Percentiles rank a stretch among this genome's conserved stretches.
These are phyloP conservation scores for Solanum infundibuliforme DNA, from an alignment of 257 asterid genomes.

Conservation along the genomic window DNA sequence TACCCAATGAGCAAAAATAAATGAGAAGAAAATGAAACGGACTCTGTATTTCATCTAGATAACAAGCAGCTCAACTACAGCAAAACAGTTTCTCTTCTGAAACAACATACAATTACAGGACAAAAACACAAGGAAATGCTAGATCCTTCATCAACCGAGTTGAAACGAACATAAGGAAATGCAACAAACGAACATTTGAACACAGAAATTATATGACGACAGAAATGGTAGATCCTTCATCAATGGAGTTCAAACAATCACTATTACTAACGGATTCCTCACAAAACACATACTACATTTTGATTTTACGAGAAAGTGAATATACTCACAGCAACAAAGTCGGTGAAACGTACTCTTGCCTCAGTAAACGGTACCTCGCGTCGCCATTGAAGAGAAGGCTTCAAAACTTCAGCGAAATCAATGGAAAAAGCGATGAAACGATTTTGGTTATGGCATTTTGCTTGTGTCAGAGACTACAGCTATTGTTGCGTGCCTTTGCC, in stretches of 20 bases:
- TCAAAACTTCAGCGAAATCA: too few relatives aligned
- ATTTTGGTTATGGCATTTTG: background rate
- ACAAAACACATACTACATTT: background rate
- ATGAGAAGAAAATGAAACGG: background rate
- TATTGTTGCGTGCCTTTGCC: background rate
- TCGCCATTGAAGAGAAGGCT: background rate
- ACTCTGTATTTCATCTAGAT: background rate
- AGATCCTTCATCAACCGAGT: too few relatives aligned
- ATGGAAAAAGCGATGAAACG: too few relatives aligned
- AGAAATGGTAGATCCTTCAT: background rate
- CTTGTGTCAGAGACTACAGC: background rate
- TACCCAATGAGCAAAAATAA: too few relatives aligned
- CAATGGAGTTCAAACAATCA: background rate
- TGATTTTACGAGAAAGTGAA: background rate
- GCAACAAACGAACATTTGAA: too few relatives aligned
- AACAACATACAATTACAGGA: too few relatives aligned
- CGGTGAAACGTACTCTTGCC: background rate
- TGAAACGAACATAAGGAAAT: too few relatives aligned
- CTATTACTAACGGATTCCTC: background rate
- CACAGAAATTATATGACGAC: background rate
- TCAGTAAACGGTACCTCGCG: background rate
- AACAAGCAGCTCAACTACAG: background rate
- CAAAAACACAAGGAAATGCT: too few relatives aligned
- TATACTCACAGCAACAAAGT: background rate
- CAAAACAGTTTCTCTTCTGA: background rate